Base-by-base conservation (phyloP, 2,329 filamentous ascomycete genomes). In the Rhynchosporium secalis region DNA sequence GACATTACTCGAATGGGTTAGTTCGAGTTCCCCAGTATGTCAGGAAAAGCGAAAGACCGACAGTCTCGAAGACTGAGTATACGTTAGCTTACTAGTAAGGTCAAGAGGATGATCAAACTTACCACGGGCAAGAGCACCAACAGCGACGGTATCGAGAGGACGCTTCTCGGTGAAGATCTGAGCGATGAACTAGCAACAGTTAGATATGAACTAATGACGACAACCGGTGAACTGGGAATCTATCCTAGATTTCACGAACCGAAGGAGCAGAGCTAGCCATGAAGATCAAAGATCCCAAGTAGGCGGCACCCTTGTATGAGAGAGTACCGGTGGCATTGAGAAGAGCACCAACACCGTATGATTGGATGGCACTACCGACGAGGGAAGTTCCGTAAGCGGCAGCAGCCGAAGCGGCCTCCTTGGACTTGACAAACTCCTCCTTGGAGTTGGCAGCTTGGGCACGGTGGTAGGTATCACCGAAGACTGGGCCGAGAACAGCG, bases 21-120 rank as follows among this genome's bases (percentile, higher is more conserved):
- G 92, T 95, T 75, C 90, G 89, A 74, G 94, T 97, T 74, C 94
- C 94, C 94, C 94, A 98, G 90, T 91, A 98, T 75, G 92, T 96
- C 72, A 98, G 83, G 85, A 98, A 92, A 73, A 96, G 76, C 67
- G 90, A 92, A 63, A 98, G 85, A 68, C 94, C 95, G 64, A 98
- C 86, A 3, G 95, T 97, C 86, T 98, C 95, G 71, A 96, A 85
- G 71, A 95, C 80, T 54, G 38, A 3, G 9, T 36, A 49, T 45
- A n/a, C 52, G 51, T 51, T 51, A 57, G 54, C 13, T 28, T 15
- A 28, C 29, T 38, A 47, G 12, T 56, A 7, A 48, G 45, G 26
- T 6, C 7, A 31, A 29, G 3, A 29, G 31, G 12, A 7, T 15
- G 7, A 10, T 20, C 20, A 20, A 40, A 26, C 64, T 49, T 65